phyloP scores from a whole-genome alignment of 176 grass and related monocot species.

The Musa schizocarpa region DNA sequence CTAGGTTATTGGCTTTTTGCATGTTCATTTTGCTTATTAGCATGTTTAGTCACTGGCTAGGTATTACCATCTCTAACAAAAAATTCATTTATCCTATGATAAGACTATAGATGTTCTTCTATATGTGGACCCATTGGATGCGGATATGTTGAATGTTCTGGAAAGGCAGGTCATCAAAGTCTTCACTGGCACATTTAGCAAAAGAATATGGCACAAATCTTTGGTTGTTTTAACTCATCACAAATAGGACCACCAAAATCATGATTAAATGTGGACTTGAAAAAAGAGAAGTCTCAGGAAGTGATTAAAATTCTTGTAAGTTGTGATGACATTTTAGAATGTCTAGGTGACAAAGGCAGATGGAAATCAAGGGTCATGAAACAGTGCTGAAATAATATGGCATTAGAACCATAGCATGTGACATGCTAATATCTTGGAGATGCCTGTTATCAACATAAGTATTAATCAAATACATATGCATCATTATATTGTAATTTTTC shows the following conservation, averaged over 20 bases:
- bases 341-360: background rate
- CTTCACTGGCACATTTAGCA: conserved; percentile 17
- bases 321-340: too few relatives aligned
- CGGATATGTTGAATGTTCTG: conserved; percentile 18
- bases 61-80: background rate
- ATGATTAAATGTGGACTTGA: too few relatives aligned
- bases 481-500: too few relatives aligned
- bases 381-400: background rate
- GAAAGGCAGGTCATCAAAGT: conserved; percentile 21
- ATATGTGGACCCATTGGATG: conserved; percentile 25
- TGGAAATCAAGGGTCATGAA: background rate
- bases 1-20: background rate
- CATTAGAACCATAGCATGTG: background rate
- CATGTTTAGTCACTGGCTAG: background rate
- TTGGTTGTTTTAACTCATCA: conserved; percentile 21
- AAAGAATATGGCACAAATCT: conserved; percentile 21
- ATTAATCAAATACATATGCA: background rate
- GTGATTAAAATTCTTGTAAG: too few relatives aligned
- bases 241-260: too few relatives aligned
- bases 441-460: background rate
- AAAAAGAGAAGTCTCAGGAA: too few relatives aligned
- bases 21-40: background rate
- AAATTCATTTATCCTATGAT: conserved; percentile 16
- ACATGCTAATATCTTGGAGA: background rate
- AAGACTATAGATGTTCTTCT: conserved; percentile 24